Conservation (phyloP, 1,284 basidiomycete species). For the Pseudozyma sp. region DNA sequence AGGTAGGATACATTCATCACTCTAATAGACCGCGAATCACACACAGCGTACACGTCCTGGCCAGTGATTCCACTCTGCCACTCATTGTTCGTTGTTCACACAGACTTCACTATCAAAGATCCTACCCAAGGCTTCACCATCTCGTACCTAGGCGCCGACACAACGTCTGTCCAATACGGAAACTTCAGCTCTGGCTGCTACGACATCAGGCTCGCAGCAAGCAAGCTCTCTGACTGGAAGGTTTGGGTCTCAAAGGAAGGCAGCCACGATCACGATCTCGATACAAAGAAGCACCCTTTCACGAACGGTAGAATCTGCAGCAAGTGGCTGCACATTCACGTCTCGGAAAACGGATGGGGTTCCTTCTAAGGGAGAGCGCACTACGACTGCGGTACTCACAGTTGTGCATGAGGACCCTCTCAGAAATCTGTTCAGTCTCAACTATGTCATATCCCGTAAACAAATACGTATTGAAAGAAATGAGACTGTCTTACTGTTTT, state of each 20-base stretch:
- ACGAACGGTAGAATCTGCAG: conserved; percentile 1
- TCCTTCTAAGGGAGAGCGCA: neutral
- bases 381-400: no score
- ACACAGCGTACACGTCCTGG: no score
- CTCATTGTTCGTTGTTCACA: neutral
- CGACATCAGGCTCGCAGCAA: neutral
- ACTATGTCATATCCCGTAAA: no score
- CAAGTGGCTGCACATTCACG: conserved; percentile 16
- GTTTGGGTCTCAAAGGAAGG: conserved; percentile 3
- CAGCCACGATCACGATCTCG: neutral
- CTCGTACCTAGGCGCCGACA: neutral
- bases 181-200: conserved; percentile 2
- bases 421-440: no score
- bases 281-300: neutral
- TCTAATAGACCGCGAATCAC: no score
- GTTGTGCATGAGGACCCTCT: no score
- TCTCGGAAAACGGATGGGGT: conserved; percentile 5
- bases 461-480: no score
- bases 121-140: neutral
- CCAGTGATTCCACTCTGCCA: no score
- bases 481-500: no score
- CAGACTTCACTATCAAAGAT: neutral
- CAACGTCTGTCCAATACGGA: neutral
- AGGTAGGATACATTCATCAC: neutral
- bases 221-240: neutral